Percentiles rank a stretch among this genome's conserved stretches.
Evolutionary conservation across 2,329 filamentous ascomycete species (phyloP).

Genomic region (Keithomyces neogunnii): DNA sequence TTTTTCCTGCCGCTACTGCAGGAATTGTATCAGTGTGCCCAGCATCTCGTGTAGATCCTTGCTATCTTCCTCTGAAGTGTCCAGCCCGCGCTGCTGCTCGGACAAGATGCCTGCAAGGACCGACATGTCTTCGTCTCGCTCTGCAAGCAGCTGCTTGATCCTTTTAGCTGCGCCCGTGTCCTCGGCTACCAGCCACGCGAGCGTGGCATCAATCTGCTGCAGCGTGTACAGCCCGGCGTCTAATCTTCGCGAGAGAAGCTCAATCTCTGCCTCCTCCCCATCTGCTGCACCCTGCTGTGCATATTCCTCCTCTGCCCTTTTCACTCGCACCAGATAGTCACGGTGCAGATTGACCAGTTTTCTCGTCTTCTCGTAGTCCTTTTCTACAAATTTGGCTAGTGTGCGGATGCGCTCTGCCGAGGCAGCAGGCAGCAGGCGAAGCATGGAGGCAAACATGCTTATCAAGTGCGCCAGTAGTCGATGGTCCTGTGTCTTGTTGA

Average conservation of each 20-base stretch:
- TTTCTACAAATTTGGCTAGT: constrained; percentile 92
- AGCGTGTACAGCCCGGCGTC: constrained; percentile 80
- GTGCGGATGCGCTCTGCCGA: constrained; percentile 72
- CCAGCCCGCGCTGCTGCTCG: constrained; percentile 44
- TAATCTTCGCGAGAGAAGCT: constrained; percentile 66
- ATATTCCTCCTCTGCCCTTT: constrained; percentile 45
- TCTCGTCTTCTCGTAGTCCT: constrained; percentile 76
- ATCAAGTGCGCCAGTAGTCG: constrained; percentile 71
- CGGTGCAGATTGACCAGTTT: constrained; percentile 64
- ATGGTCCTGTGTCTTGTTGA: constrained; percentile 73
- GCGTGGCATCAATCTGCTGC: constrained; percentile 73
- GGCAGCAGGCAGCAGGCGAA: constrained; percentile 70
- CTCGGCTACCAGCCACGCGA: constrained; percentile 89
- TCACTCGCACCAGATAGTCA: constrained; percentile 59
- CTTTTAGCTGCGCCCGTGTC: constrained; percentile 65
- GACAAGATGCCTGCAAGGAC: constrained; percentile 60
- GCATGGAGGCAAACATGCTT: constrained; percentile 73
- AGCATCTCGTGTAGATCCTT: constrained; percentile 51
- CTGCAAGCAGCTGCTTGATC: constrained; percentile 55
- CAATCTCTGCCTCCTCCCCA: constrained; percentile 50
- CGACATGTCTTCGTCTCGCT: constrained; percentile 56
- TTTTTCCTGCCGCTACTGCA: constrained; percentile 21
- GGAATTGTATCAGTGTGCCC: constrained; percentile 40
- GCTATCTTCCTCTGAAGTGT: constrained; percentile 49
- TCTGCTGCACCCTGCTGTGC: constrained; percentile 13